Base-by-base conservation (phyloP, 2,329 filamentous ascomycete species). In the Fusarium subtropicale region DNA sequence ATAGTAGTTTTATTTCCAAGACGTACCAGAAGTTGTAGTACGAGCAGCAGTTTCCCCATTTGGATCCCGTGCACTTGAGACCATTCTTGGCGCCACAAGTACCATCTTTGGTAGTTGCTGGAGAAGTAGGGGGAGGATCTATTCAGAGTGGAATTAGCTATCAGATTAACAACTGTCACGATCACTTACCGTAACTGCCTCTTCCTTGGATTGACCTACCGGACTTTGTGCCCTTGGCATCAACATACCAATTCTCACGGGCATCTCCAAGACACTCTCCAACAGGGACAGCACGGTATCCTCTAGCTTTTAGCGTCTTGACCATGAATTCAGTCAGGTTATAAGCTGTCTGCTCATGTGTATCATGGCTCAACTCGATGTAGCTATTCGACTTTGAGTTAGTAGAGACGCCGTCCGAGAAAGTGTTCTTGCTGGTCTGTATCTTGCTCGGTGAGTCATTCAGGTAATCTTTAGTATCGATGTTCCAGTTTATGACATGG, bases 391-490 rank as follows among this genome's bases (percentile, higher is more conserved):
- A 51, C 1, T 62, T 51, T 2, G 76, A 44, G 24, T 74, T 55
- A 2, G 61, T 56, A 42, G 82, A 85, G 30, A 81, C 74, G 9
- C 73, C 75, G 2, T 72, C 46, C 7, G 74, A 74, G 58, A 78
- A 80, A 7, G 67, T 75, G 13, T 76, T 73, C 64, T 86, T 81
- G 64, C 81, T 82, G 18, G 79, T 75, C 59, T 81, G 78, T 67
- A 88, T 87, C 60, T 81, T 81, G 39, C 81, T 76, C 2, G 85
- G 80, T 8, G 79, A 78, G 60, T 83, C 80, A 68, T 87, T 82
- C 67, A 85, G 79, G 71, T 86, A 89, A 74, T 89, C 87, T 62
- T 87, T 84, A 18, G 87, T 89, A 72, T 90, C 87, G 26, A 89
- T 77, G 71, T 88, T 85, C 71, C 85, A 86, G 73, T 86, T 86